Percentiles rank a stretch among this genome's conserved stretches.
Evolutionary conservation across 2,329 filamentous ascomycete genomes (phyloP).

Genomic region (Coniella lustricola): DNA sequence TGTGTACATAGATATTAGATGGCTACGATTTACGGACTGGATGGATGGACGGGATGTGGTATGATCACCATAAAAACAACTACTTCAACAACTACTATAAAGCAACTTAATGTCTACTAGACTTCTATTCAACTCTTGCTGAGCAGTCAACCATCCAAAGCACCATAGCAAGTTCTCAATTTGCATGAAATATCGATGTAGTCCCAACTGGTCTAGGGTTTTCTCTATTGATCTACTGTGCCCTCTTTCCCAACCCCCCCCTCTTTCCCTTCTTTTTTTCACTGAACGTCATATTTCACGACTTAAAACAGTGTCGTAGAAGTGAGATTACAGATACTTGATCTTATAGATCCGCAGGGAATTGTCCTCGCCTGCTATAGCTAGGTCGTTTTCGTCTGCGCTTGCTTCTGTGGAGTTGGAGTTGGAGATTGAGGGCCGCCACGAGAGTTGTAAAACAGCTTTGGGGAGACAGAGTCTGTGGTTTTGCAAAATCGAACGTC

Average conservation of each 20-base stretch:
- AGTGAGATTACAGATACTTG: slow-evolving; percentile 9
- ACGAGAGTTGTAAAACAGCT: slow-evolving; percentile 60
- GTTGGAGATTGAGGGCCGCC: slow-evolving; percentile 48
- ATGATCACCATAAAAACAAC: too few relatives aligned
- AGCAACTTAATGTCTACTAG: slow-evolving; percentile 12
- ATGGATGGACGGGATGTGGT: slow-evolving; percentile 4
- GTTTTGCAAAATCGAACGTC: too few relatives aligned
- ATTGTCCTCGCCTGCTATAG: slow-evolving; percentile 53
- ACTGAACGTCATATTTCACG: too few relatives aligned
- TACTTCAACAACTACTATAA: not conserved
- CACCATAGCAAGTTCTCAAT: not conserved
- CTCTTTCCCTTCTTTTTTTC: not conserved
- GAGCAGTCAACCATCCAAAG: too few relatives aligned
- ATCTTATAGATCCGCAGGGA: slow-evolving; percentile 52
- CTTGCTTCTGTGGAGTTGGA: slow-evolving; percentile 2
- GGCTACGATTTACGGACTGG: not conserved
- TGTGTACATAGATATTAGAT: not conserved
- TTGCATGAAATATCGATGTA: too few relatives aligned
- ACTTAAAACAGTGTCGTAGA: too few relatives aligned
- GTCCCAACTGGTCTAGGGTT: too few relatives aligned
- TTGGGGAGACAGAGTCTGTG: slow-evolving; percentile 52
- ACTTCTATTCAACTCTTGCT: not conserved
- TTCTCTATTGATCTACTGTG: too few relatives aligned
- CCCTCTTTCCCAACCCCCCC: too few relatives aligned
- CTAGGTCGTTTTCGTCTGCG: slow-evolving; percentile 30